Evolutionary conservation across 176 grass and related monocot genomes (phyloP), one percentile per base, ranked within the genome.

Genomic region (Phoenix dactylifera): DNA sequence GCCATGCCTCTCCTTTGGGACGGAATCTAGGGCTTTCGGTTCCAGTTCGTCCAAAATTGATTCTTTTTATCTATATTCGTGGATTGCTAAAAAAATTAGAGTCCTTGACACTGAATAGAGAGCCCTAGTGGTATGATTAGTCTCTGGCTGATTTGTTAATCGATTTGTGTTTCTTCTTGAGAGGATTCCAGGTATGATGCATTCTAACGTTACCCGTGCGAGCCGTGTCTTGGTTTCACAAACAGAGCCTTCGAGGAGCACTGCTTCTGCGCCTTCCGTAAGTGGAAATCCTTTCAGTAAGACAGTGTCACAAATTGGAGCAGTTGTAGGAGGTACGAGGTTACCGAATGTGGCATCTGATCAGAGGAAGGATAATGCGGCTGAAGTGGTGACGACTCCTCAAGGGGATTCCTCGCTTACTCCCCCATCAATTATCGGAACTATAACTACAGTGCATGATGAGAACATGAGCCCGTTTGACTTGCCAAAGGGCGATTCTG

Each of bases 361-460:
- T 68, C 67, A 66, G 19, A 76, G 75, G 52, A 86, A 80, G 67
- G 57, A 63, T 16, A 15, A 2, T 12, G 19, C 26, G 12, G 3
- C n/a, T 58, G 24, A 49, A 67, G 19, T 78, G 15, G 61, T 50
- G 15, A 23, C 68, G 15, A 63, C 48, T 49, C 63, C 30, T 64
- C 71, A 55, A 62, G 71, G 87, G 3, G 76, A 82, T 24, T 12
- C 62, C 2, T 70, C 59, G 30, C 16, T 87, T 26, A 59, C 72
- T 29, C 52, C 73, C n/a, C 76, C 76, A 15, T 78, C 69, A 0
- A 67, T 74, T 22, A 48, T 77, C 56, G 70, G 66, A 49, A 80
- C 56, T 55, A 44, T 63, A 63, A 83, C 57, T 14, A 53, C 75
- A 58, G 59, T 58, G 9, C 20, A 1, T 51, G 57, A 75, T 44